Percentiles rank a stretch among this genome's conserved stretches.
Evolutionary conservation across 2,329 filamentous ascomycete species (phyloP).

Genomic region (Claviceps paspali): DNA sequence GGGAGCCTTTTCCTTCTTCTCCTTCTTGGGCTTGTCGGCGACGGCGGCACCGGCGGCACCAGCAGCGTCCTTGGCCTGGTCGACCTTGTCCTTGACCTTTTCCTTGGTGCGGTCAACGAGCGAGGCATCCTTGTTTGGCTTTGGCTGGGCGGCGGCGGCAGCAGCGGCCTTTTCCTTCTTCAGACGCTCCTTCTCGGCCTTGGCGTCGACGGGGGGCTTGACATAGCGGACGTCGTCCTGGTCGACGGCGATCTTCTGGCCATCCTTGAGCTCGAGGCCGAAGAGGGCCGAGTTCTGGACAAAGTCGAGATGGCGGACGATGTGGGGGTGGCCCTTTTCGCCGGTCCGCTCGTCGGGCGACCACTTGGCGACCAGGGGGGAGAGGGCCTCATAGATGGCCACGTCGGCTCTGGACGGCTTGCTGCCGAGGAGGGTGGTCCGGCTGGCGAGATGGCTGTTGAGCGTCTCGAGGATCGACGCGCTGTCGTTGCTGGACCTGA

Average conservation of each 20-base stretch:
- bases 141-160: constrained; percentile 49
- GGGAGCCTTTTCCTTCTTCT: constrained; percentile 80
- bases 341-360: constrained; percentile 75
- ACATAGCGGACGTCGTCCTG: constrained; percentile 68
- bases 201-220: constrained; percentile 77
- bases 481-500: constrained; percentile 42
- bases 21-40: constrained; percentile 48
- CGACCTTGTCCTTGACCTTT: constrained; percentile 38
- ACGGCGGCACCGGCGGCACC: constrained; percentile 17
- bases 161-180: constrained; percentile 87
- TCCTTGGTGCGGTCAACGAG: constrained; percentile 48
- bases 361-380: constrained; percentile 66
- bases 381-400: constrained; percentile 65
- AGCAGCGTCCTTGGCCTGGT: constrained; percentile 28
- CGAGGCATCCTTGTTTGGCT: constrained; percentile 22
- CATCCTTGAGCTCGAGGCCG: constrained; percentile 51
- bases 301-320: constrained; percentile 85
- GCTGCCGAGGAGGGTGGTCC: constrained; percentile 74
- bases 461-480: constrained; percentile 59
- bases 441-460: constrained; percentile 75
- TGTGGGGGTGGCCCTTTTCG: constrained; percentile 75
- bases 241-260: constrained; percentile 66
- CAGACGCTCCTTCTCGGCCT: constrained; percentile 89
- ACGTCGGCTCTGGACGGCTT: constrained; percentile 85
- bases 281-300: constrained; percentile 78